Evolutionary conservation across 331 rosid species (phyloP).

Genomic region (Stylosanthes scabra): DNA sequence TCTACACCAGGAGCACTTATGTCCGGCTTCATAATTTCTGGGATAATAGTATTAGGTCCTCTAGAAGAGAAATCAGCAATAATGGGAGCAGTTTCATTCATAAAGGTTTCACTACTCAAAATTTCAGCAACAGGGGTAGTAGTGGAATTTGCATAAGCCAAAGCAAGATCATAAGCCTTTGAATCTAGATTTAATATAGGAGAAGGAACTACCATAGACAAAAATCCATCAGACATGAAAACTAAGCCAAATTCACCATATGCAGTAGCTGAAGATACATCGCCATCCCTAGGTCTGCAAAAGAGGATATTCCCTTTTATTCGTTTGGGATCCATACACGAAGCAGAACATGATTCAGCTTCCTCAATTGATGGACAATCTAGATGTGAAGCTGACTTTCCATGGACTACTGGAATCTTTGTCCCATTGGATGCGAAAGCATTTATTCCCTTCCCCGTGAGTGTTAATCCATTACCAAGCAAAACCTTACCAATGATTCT

Average conservation of each 20-base stretch:
- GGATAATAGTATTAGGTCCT: constrained; percentile 37
- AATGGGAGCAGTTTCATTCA: constrained; percentile 6
- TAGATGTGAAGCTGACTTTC: background rate
- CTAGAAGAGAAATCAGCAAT: constrained; percentile 30
- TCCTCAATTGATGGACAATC: background rate
- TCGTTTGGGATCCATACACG: background rate
- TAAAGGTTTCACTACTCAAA: constrained; percentile 27
- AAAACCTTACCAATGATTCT: constrained; percentile 39
- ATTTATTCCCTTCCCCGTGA: constrained; percentile 31
- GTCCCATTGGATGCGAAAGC: constrained; percentile 33
- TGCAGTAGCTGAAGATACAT: too few relatives aligned
- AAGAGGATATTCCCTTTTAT: constrained; percentile 7
- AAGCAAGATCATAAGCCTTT: background rate
- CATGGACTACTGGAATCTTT: constrained; percentile 16
- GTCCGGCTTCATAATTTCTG: constrained; percentile 57
- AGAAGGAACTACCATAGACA: background rate
- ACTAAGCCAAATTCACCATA: background rate
- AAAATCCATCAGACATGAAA: background rate
- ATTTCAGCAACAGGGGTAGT: constrained; percentile 35
- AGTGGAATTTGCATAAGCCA: background rate
- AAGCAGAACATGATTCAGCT: background rate
- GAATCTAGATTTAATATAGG: background rate
- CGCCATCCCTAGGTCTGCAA: background rate
- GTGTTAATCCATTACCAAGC: constrained; percentile 45
- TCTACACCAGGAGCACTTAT: constrained; percentile 60